These are phyloP conservation scores for Mycena chlorophos DNA, from an alignment of 768 basidiomycete species.

Conservation along the genomic window DNA sequence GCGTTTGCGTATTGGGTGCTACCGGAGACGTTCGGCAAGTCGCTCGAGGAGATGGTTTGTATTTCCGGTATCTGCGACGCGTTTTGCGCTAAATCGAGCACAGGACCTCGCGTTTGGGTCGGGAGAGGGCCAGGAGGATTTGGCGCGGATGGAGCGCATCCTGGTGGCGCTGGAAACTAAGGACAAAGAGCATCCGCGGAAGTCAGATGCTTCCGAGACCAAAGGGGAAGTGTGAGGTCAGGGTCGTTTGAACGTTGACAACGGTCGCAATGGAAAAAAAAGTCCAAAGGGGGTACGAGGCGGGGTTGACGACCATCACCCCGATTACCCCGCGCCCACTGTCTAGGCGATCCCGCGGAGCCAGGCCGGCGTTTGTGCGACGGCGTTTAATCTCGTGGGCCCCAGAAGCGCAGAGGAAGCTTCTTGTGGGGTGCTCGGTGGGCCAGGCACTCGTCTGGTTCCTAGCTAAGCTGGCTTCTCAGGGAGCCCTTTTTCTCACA, in stretches of 20 bases:
- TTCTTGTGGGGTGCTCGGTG: neutral
- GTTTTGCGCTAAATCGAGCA: neutral
- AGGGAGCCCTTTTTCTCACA: too few species aligned
- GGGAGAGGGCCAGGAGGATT: constrained; percentile 23
- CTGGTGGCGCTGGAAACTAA: constrained; percentile 9
- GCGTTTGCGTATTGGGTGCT: constrained; percentile 29
- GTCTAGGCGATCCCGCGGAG: constrained; percentile 1
- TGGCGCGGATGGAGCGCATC: constrained; percentile 24
- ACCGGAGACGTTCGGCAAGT: constrained; percentile 33
- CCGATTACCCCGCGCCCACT: neutral
- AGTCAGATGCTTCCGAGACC: neutral
- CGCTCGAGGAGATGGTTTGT: constrained; percentile 31
- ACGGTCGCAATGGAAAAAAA: neutral
- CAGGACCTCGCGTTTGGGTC: constrained; percentile 25
- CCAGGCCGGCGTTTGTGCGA: neutral
- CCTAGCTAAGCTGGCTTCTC: too few species aligned
- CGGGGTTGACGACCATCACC: neutral
- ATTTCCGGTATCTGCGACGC: neutral
- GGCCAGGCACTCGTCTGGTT: too few species aligned
- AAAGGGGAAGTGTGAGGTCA: neutral
- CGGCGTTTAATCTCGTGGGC: neutral
- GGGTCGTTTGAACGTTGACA: neutral
- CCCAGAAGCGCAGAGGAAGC: neutral
- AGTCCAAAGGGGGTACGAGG: neutral
- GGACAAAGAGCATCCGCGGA: constrained; percentile 7